Percentiles rank a stretch among this genome's conserved stretches.
phyloP scores from a whole-genome alignment of 2,329 filamentous ascomycete species.

The Hypocrella siamensis region DNA sequence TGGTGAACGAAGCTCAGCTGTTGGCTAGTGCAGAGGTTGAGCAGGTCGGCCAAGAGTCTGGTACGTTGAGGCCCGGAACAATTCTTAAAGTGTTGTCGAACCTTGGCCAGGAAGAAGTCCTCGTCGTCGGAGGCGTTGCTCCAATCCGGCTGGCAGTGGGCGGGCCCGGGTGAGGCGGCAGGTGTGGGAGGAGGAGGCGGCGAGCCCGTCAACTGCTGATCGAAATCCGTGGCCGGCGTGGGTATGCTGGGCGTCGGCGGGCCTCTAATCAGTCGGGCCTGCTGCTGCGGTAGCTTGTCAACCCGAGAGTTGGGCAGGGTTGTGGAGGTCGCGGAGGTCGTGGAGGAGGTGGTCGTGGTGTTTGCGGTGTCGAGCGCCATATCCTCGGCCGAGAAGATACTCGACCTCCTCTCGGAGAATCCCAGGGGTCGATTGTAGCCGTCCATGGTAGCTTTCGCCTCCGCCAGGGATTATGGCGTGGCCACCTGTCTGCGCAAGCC shows the following conservation, averaged over 20 bases:
- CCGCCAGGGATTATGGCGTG: no score
- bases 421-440: conserved; percentile 32
- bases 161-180: conserved; percentile 48
- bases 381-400: conserved; percentile 39
- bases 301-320: conserved; percentile 26
- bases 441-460: conserved; percentile 17
- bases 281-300: conserved; percentile 31
- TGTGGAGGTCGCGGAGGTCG: no score
- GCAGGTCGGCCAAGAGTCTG: conserved; percentile 67
- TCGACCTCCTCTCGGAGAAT: conserved; percentile 46
- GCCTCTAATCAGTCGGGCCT: conserved; percentile 29
- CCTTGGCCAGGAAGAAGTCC: conserved; percentile 65
- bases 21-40: conserved; percentile 90
- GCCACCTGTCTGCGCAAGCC: no score
- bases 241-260: conserved; percentile 53
- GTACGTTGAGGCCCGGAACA: conserved; percentile 64
- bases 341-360: no score
- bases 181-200: conserved; percentile 51
- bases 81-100: conserved; percentile 65
- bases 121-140: conserved; percentile 65
- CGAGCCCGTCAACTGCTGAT: conserved; percentile 43
- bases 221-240: conserved; percentile 46
- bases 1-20: conserved; percentile 92
- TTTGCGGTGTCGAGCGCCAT: conserved; percentile 35
- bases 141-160: conserved; percentile 52